phyloP scores from a whole-genome alignment of 2,329 filamentous ascomycete genomes.

The Ascochyta rabiei region DNA sequence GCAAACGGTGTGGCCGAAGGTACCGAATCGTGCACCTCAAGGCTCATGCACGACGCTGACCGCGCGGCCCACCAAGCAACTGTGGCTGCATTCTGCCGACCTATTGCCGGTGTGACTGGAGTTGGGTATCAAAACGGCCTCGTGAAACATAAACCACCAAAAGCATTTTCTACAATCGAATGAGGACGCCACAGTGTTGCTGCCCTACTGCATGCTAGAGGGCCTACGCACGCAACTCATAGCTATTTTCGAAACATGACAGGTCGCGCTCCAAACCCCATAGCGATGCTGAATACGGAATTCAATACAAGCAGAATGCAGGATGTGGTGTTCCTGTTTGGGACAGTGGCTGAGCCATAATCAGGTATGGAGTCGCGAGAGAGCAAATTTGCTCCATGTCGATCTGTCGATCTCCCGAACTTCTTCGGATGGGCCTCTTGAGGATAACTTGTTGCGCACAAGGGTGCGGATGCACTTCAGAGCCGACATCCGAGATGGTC shows the following conservation, averaged over 20 bases:
- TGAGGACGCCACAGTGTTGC: background rate
- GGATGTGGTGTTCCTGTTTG: background rate
- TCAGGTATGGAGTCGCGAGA: background rate
- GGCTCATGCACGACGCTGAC: conserved; percentile 3
- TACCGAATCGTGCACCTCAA: background rate
- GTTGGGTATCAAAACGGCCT: background rate
- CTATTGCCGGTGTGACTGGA: background rate
- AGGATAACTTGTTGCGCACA: background rate
- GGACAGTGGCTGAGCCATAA: background rate
- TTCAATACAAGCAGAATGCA: background rate
- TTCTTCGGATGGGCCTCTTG: conserved; percentile 3
- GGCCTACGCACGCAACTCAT: too few relatives aligned
- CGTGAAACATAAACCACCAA: background rate
- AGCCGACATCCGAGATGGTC: conserved; percentile 1
- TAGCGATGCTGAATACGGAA: too few relatives aligned
- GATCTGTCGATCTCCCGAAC: conserved; percentile 26
- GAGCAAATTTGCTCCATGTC: conserved; percentile 5
- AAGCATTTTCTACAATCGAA: too few relatives aligned
- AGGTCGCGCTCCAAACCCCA: background rate
- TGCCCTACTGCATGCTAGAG: too few relatives aligned
- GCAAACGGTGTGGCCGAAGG: background rate
- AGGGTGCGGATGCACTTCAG: background rate
- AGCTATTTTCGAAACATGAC: background rate
- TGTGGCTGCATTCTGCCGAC: conserved; percentile 2
- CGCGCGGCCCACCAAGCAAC: conserved; percentile 1